Percentiles rank a stretch among this genome's conserved stretches.
phyloP scores from a whole-genome alignment of 371 early-diverging fungal species.

The Mucor circinelloides region DNA sequence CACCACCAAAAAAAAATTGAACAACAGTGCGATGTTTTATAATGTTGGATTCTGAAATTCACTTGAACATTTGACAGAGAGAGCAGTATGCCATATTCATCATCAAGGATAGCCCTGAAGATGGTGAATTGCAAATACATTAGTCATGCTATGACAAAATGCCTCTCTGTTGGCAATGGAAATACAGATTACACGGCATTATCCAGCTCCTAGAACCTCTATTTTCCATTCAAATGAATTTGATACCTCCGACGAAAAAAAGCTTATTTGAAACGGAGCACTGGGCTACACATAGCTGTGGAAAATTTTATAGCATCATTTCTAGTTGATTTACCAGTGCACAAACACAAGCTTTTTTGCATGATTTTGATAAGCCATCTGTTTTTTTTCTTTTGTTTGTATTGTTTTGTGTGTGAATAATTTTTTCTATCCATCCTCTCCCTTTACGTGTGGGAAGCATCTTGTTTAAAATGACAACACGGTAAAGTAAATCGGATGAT shows the following conservation, averaged over 20 bases:
- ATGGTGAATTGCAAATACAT: no score
- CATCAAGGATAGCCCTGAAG: no score
- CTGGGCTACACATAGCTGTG: neutral
- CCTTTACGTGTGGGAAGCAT: neutral
- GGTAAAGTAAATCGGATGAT: no score
- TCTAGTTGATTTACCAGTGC: neutral
- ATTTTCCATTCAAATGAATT: no score
- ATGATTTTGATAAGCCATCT: slow-evolving; percentile 1
- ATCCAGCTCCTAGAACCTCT: neutral
- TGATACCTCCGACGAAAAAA: neutral
- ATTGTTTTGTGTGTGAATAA: slow-evolving; percentile 1
- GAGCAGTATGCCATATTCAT: no score
- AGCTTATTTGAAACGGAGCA: slow-evolving; percentile 2
- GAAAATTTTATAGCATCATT: neutral
- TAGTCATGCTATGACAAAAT: no score
- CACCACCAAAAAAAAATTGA: neutral
- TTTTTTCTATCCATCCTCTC: neutral
- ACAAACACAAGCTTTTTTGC: neutral
- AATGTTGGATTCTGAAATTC: neutral
- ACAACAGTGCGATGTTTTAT: neutral
- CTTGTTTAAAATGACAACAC: neutral
- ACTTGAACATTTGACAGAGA: no score
- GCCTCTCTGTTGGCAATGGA: no score
- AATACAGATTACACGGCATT: no score
- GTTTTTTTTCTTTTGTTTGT: neutral